These are phyloP conservation scores for Piper longum DNA, from an alignment of 164 flowering plant genomes.

Conservation along the genomic window DNA sequence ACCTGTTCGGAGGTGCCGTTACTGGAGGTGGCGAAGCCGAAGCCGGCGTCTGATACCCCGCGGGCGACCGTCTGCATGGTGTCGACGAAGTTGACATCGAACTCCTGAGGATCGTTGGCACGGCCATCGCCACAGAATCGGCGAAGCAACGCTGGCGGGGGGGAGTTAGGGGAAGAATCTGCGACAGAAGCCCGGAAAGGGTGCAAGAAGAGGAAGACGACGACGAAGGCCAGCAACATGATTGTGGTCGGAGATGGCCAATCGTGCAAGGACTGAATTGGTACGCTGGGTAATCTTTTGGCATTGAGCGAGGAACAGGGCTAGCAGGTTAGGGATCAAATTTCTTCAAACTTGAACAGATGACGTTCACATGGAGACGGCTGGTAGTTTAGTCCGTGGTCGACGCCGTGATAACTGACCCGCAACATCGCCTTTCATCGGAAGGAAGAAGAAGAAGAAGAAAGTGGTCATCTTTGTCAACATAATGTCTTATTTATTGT, in stretches of 20 bases:
- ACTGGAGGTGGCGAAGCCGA: slow-evolving; percentile 4
- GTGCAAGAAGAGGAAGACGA: neutral
- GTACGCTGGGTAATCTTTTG: too few species aligned
- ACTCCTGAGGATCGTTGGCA: neutral
- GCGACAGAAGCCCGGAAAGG: neutral
- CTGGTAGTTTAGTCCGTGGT: too few species aligned
- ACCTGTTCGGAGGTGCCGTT: neutral
- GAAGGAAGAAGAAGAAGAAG: too few species aligned
- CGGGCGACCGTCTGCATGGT: slow-evolving; percentile 7
- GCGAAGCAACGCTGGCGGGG: neutral
- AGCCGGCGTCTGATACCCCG: slow-evolving; percentile 1
- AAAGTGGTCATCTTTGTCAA: too few species aligned
- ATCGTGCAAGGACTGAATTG: too few species aligned
- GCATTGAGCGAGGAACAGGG: too few species aligned
- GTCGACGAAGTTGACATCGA: slow-evolving; percentile 9
- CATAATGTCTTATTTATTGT: too few species aligned
- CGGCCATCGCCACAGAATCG: slow-evolving; percentile 1
- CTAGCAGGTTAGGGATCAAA: too few species aligned
- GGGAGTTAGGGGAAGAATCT: neutral
- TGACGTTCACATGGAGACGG: too few species aligned
- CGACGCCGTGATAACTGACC: too few species aligned
- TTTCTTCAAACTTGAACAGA: too few species aligned
- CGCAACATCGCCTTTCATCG: too few species aligned
- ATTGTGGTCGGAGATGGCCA: neutral
- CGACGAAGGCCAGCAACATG: neutral